Evolutionary conservation across 2,329 filamentous ascomycete genomes (phyloP).

Genomic region (Pseudocercospora pini-densiflorae): DNA sequence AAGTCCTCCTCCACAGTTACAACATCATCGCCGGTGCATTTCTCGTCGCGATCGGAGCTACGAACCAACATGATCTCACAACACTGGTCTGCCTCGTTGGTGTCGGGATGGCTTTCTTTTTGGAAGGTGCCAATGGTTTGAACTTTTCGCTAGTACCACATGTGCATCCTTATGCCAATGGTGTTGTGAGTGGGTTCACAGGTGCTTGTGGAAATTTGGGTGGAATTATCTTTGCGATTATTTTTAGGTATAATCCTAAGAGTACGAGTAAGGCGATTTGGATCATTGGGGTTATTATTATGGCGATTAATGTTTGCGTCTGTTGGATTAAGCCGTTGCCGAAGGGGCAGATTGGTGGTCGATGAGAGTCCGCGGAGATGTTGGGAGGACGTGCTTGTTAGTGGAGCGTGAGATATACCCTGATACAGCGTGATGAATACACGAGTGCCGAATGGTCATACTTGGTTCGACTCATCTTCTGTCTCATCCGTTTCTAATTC

Average conservation of each 20-base stretch:
- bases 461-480: background rate
- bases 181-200: constrained; percentile 75
- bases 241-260: constrained; percentile 68
- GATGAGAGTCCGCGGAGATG: constrained; percentile 18
- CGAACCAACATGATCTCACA: constrained; percentile 63
- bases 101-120: constrained; percentile 77
- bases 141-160: constrained; percentile 89
- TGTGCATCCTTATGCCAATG: constrained; percentile 82
- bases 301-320: constrained; percentile 70
- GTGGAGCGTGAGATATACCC: background rate
- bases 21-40: constrained; percentile 63
- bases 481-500: background rate
- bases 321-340: constrained; percentile 65
- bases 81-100: constrained; percentile 79
- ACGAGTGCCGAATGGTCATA: background rate
- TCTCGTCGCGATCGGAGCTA: constrained; percentile 65
- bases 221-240: constrained; percentile 80
- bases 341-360: constrained; percentile 57
- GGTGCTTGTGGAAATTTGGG: constrained; percentile 84
- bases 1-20: constrained; percentile 62
- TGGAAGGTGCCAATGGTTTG: constrained; percentile 83
- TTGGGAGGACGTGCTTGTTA: background rate
- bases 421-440: background rate
- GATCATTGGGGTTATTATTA: constrained; percentile 79
- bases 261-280: constrained; percentile 62